Evolutionary conservation across 169 alveolate species (phyloP).

Genomic region (Plasmodium blacklocki): DNA sequence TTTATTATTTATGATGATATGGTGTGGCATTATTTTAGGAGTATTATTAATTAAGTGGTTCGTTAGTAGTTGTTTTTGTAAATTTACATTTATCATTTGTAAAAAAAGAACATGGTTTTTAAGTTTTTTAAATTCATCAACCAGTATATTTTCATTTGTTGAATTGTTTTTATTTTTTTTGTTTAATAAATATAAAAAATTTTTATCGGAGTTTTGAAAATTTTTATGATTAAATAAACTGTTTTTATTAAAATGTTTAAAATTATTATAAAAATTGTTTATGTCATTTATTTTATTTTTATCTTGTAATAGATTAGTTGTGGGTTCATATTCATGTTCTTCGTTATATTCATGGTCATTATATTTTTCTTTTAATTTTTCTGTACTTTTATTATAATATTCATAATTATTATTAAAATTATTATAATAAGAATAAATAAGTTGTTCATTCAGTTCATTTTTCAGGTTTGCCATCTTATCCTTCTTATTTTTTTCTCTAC

Average conservation of each 20-base stretch:
- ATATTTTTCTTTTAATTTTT: background rate
- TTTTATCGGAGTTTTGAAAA: background rate
- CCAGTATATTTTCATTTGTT: conserved; percentile 11
- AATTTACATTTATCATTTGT: conserved; percentile 62
- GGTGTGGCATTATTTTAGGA: conserved; percentile 45
- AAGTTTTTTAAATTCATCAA: conserved; percentile 43
- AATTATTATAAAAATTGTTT: background rate
- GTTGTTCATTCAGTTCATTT: conserved; percentile 15
- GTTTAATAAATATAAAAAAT: conserved; percentile 5
- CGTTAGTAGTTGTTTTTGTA: conserved; percentile 56
- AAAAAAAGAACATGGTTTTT: conserved; percentile 41
- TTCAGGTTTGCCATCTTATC: background rate
- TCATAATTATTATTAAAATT: conserved; percentile 10
- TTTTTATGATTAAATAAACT: background rate
- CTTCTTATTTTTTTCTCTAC: background rate
- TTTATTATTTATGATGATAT: conserved; percentile 61
- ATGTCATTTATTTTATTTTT: background rate
- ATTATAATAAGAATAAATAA: conserved; percentile 51
- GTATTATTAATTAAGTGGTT: conserved; percentile 17
- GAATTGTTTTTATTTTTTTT: background rate
- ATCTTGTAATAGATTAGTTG: background rate
- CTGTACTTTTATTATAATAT: background rate
- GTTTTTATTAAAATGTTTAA: background rate
- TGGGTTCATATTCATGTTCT: background rate
- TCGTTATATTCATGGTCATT: background rate